These are phyloP conservation scores for Comarum palustre DNA, from an alignment of 306 rosid species.

Conservation along the genomic window DNA sequence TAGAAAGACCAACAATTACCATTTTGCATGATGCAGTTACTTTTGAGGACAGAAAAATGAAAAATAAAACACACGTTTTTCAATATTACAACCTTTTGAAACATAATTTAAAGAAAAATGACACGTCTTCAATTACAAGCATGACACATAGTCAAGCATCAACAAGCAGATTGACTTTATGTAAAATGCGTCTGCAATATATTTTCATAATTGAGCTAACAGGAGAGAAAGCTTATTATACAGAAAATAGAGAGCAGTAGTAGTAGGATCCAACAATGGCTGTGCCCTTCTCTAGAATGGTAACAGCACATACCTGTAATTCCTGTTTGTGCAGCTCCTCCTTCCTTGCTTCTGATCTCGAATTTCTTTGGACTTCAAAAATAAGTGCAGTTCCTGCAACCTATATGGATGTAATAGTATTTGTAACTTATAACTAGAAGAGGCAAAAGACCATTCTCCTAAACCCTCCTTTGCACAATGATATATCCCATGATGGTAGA, in stretches of 20 bases:
- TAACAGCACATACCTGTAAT: conserved; percentile 32
- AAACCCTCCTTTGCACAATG: background rate
- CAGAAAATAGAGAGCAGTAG: background rate
- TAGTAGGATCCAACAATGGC: background rate
- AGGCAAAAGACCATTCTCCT: background rate
- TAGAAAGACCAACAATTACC: background rate
- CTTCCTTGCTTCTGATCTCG: conserved; percentile 54
- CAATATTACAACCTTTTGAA: background rate
- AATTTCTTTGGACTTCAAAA: conserved; percentile 54
- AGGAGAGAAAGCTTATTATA: background rate
- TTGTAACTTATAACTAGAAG: background rate
- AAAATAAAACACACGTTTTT: background rate
- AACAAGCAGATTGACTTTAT: background rate
- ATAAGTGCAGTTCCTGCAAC: conserved; percentile 46
- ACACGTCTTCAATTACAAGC: no score
- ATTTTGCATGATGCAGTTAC: background rate
- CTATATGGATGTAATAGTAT: conserved; percentile 16
- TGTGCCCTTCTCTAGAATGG: background rate
- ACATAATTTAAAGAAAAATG: no score
- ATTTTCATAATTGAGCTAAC: background rate
- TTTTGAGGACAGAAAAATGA: background rate
- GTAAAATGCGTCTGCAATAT: background rate
- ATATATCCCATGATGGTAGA: background rate
- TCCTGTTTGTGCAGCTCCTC: conserved; percentile 43
- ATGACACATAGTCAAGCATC: background rate